Conservation (phyloP, 192 early-diverging fungal species). For the Cladochytrium replicatum region DNA sequence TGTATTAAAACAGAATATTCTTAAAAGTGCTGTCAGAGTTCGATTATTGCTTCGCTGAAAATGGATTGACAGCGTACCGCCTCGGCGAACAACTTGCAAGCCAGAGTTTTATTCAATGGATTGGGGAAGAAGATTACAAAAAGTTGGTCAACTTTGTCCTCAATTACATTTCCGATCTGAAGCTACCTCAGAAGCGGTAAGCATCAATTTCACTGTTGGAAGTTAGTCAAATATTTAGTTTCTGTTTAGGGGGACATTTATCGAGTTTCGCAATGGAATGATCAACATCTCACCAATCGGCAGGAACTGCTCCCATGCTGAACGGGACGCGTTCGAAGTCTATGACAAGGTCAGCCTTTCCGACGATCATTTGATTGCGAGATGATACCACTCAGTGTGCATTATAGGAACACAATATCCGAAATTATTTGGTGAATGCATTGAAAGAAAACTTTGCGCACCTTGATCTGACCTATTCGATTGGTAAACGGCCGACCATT, state of each 20-base stretch:
- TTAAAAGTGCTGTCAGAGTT: too few species aligned
- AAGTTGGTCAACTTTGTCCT: constrained; percentile 88
- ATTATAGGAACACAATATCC: constrained; percentile 62
- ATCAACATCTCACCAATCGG: constrained; percentile 97
- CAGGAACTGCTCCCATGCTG: constrained; percentile 80
- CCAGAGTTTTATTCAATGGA: constrained; percentile 81
- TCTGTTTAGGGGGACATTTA: constrained; percentile 87
- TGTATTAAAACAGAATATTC: too few species aligned
- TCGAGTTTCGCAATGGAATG: constrained; percentile 99
- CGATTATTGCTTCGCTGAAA: constrained; percentile 95
- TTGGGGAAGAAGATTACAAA: constrained; percentile 90
- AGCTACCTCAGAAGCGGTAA: constrained; percentile 88
- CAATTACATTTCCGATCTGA: constrained; percentile 87
- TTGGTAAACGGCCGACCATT: constrained; percentile 57
- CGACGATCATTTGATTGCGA: too few species aligned
- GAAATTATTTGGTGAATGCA: constrained; percentile 74
- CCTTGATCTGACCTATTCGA: constrained; percentile 84
- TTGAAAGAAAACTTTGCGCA: constrained; percentile 78
- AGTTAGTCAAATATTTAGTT: too few species aligned
- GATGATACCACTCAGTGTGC: too few species aligned
- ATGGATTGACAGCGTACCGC: constrained; percentile 91
- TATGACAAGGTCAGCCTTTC: constrained; percentile 68
- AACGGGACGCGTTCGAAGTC: constrained; percentile 84
- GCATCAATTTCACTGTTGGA: too few species aligned
- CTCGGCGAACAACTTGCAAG: constrained; percentile 59